Evolutionary conservation across 1,139 yeast genomes (phyloP).

Genomic region (Debaryomyces singareniensis): DNA sequence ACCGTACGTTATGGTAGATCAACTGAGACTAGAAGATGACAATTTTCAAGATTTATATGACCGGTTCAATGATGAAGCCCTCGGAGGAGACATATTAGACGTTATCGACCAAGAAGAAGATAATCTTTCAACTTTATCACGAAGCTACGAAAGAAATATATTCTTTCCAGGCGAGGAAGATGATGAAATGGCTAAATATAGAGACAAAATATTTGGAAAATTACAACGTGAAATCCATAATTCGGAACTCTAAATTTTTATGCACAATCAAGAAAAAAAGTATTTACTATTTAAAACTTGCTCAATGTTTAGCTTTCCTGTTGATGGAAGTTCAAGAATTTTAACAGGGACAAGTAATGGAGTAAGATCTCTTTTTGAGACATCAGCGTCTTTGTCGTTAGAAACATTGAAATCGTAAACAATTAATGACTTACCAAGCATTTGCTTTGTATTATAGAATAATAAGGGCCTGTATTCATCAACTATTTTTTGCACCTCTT

Average conservation of each 20-base stretch:
- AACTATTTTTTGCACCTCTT: conserved; percentile 9
- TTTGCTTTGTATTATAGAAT: conserved; percentile 11
- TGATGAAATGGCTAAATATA: conserved; percentile 55
- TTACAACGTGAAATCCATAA: conserved; percentile 24
- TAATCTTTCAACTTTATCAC: too few species aligned
- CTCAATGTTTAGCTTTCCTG: conserved; percentile 28
- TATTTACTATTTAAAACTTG: conserved; percentile 27
- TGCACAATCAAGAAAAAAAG: conserved; percentile 28
- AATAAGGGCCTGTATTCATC: conserved; percentile 16
- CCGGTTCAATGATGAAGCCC: not conserved
- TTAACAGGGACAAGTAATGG: conserved; percentile 21
- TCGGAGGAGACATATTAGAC: too few species aligned
- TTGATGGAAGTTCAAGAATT: conserved; percentile 22
- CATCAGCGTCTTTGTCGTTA: conserved; percentile 1
- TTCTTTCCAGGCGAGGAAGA: too few species aligned
- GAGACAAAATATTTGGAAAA: conserved; percentile 56
- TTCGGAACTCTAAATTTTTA: conserved; percentile 4
- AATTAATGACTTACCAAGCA: conserved; percentile 3
- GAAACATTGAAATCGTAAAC: conserved; percentile 5
- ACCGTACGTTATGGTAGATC: too few species aligned
- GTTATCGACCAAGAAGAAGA: too few species aligned
- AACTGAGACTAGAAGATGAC: conserved; percentile 14
- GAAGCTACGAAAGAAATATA: conserved; percentile 9
- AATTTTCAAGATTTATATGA: conserved; percentile 15
- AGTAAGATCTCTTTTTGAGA: conserved; percentile 6